Base-by-base conservation (phyloP, 2,329 filamentous ascomycete genomes). In the Aspergillus felis region DNA sequence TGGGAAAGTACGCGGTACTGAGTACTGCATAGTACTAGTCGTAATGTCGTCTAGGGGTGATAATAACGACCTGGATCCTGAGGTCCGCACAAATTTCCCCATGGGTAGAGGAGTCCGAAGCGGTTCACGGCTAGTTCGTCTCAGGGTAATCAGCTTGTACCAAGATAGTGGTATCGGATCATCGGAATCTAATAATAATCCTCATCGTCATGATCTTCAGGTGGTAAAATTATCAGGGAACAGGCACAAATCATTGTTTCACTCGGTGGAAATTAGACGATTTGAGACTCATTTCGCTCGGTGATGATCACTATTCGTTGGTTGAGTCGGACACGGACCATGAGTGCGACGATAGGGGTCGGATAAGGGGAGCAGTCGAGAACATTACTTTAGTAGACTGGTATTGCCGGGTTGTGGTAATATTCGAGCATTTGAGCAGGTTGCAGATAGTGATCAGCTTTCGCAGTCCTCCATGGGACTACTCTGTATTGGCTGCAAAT, bases 171-270 rank as follows among this genome's bases (percentile, higher is more conserved):
- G 27, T 25, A 25, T 25, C 54, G 42, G 61, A 64, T 62, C 58
- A 47, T 42, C 58, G 41, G 20, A 14, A 24, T 53, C 57, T 54
- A 57, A 56, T 56, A 51, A 56, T 56, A 59, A 53, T 49, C 49
- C 14, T 32, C 50, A 32, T 32, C 14, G 51, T 50, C 54, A 53
- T 46, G 17, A 50, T 35, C 35, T 7, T 32, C 24, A 38, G 46
- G 3, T 25, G 22, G 20, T 35, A 22, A 35, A 50, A 32, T 50
- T 22, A 35, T 50, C 14, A 22, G 14, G 20, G 20, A 51, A 47
- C 44, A 24, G 24, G 9, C 35, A 17, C 32, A 4, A 32, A 29
- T 51, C 50, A 41, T 27, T 41, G 42, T 24, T 48, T 38, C 54
- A 50, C 41, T 20, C 51, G 14, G 47, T 52, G 42, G 41, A 38